Evolutionary conservation across 192 early-diverging fungal species (phyloP), one percentile per base, ranked within the genome.

Genomic region (Gryganskiella cystojenkinii): DNA sequence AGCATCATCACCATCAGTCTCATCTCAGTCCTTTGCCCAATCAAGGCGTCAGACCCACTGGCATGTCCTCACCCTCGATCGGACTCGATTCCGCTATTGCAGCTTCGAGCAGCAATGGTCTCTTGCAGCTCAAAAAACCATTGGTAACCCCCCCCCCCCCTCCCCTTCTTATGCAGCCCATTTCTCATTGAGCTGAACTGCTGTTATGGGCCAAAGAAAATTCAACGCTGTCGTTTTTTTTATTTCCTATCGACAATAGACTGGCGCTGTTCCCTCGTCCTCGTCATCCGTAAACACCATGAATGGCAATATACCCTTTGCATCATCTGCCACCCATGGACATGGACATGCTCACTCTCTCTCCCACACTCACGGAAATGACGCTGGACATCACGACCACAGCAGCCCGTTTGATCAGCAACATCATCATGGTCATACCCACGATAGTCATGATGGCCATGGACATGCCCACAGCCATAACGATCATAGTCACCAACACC

Each of bases 261-360:
- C 17, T 47, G 53, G 59, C 19, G 22, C 59, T 19, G 54, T 34
- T n/a, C 19, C 58, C 46, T 46, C 55, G 35, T 28, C 28, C 22
- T 53, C 63, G 1, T 59, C 71, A 3, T 64, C 70, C 14, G 40
- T 51, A 52, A 31, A 51, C 33, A 43, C 56, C 71, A 60, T 65
- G 46, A 65, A 59, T n/a, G 71, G 71, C 61, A 55, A 67, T 67
- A 75, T 75, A 75, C 71, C 71, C 64, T 67, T 67, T 67, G 37
- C 64, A 13, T 66, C 71, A 58, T 65, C 71, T 35, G 34, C 43
- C 31, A 50, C 56, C 11, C 63, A 73, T 40, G 40, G 73, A 34
- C 70, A 74, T 46, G 44, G 27, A 22, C 72, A 67, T 61, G 43
- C 4, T 25, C 40, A 58, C n/a, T 65, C 71, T 35, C 28, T 33